Conservation (phyloP, 305 asterid genomes). For the Fraxinus paxiana region DNA sequence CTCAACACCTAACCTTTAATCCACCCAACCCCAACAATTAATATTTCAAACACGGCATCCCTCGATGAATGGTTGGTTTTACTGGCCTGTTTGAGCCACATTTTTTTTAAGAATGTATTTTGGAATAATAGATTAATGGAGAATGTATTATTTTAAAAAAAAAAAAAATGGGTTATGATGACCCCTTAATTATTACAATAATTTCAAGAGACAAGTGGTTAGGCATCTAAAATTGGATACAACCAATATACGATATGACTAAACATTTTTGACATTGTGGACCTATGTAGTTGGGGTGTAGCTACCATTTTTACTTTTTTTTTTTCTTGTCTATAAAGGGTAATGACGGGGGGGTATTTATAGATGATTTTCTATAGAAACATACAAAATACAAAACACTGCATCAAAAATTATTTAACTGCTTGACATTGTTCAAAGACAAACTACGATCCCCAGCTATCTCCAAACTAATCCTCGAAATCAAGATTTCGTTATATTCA, state of each 20-base stretch:
- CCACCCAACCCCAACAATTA: too few relatives aligned
- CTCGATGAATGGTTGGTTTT: too few relatives aligned
- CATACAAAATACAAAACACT: neutral
- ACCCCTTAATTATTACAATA: too few relatives aligned
- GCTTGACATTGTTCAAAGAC: neutral
- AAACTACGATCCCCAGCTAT: neutral
- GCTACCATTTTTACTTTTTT: too few relatives aligned
- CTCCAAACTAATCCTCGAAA: neutral
- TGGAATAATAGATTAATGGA: too few relatives aligned
- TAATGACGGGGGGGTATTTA: neutral
- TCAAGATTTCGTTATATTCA: slow-evolving; percentile 17
- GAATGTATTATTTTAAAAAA: too few relatives aligned
- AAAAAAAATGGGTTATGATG: too few relatives aligned
- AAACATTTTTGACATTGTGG: neutral
- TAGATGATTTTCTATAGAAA: neutral
- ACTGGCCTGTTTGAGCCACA: too few relatives aligned
- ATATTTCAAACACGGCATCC: too few relatives aligned
- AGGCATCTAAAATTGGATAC: neutral
- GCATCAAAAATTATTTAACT: neutral
- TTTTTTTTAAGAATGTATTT: too few relatives aligned
- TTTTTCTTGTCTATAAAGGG: neutral
- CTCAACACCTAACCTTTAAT: too few relatives aligned
- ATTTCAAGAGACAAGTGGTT: neutral
- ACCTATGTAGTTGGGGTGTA: neutral
- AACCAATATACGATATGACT: neutral